Conservation (phyloP, 148 eudicot genomes). For the Rhododendron mucronatum region DNA sequence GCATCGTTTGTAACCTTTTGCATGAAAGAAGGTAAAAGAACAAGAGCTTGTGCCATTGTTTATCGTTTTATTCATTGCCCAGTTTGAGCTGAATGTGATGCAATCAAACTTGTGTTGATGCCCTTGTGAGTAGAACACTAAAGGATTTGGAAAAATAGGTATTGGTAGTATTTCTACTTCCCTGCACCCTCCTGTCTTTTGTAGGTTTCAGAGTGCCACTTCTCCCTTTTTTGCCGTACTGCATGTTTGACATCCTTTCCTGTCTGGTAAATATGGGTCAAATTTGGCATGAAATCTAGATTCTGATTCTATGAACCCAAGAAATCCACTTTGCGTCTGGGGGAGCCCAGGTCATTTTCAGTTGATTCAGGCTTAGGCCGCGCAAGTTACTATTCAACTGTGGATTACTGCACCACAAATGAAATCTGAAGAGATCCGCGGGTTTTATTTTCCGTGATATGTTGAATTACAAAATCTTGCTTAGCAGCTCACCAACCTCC, state of each 20-base stretch:
- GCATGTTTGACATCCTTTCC: background rate
- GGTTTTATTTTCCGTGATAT: background rate
- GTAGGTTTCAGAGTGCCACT: background rate
- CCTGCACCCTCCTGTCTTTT: background rate
- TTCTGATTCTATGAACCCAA: background rate
- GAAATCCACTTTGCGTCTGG: background rate
- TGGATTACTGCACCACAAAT: background rate
- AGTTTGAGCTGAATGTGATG: background rate
- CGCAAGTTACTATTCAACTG: background rate
- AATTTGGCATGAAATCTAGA: background rate
- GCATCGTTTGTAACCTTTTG: background rate
- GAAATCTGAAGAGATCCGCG: background rate
- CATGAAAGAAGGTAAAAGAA: background rate
- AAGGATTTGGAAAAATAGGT: background rate
- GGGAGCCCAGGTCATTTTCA: background rate
- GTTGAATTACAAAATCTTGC: background rate
- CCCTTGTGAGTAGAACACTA: background rate
- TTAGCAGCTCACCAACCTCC: too few species aligned
- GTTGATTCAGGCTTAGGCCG: background rate
- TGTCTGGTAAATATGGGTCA: background rate
- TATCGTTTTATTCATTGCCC: background rate
- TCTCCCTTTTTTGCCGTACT: background rate
- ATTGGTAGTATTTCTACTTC: background rate
- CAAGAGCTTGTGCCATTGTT: background rate
- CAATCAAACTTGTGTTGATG: background rate